A percentile compares a stretch with the other conserved stretches of the same genome.
These are phyloP conservation scores for Reutealis trisperma DNA, from an alignment of 345 rosid species.

Conservation along the genomic window DNA sequence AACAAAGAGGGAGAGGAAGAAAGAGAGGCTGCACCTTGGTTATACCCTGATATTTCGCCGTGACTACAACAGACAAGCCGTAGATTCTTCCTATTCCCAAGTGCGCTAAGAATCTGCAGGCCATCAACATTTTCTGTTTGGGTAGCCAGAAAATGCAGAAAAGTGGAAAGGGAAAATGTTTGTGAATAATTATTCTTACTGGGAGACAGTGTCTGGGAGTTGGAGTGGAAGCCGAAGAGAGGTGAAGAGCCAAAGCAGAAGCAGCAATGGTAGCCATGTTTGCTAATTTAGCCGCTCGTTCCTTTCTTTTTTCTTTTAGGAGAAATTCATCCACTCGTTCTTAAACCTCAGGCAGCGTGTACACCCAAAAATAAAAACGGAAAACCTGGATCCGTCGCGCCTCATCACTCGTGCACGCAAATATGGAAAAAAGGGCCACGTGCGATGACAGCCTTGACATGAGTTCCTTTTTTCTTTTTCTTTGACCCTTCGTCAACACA, in stretches of 20 bases:
- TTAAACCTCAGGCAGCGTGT: too few species aligned
- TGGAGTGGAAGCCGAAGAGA: background rate
- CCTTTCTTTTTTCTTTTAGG: background rate
- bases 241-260: background rate
- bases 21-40: constrained; percentile 19
- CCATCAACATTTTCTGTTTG: background rate
- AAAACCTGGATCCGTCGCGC: too few species aligned
- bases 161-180: background rate
- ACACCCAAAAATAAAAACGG: too few species aligned
- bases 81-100: background rate
- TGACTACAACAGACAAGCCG: constrained; percentile 13
- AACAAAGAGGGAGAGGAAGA: background rate
- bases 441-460: too few species aligned
- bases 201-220: background rate
- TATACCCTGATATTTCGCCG: constrained; percentile 22
- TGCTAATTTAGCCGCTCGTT: background rate
- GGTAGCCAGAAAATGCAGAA: constrained; percentile 8
- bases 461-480: too few species aligned
- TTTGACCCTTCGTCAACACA: too few species aligned
- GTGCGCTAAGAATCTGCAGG: background rate
- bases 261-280: background rate
- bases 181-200: background rate
- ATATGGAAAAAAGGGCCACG: too few species aligned
- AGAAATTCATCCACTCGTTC: too few species aligned
- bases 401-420: too few species aligned